Evolutionary conservation across 2,329 filamentous ascomycete genomes (phyloP).

Genomic region (Venturia carpophila): DNA sequence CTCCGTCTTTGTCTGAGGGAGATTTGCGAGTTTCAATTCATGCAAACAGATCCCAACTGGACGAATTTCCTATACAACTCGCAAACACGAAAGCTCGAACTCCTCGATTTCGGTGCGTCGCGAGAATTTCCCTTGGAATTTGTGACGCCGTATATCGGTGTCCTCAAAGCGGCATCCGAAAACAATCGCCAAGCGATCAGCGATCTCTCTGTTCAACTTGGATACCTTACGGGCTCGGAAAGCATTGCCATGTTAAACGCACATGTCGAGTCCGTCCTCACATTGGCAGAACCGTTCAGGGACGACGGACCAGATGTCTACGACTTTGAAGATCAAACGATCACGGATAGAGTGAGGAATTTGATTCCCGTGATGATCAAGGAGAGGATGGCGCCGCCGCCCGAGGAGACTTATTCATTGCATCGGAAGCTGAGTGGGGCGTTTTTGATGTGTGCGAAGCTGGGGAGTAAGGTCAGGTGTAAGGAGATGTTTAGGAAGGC

Average conservation of each 20-base stretch:
- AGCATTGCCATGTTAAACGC: slow-evolving; percentile 80
- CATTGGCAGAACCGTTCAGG: slow-evolving; percentile 83
- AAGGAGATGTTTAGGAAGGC: slow-evolving; percentile 67
- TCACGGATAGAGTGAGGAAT: slow-evolving; percentile 82
- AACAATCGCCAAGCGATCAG: slow-evolving; percentile 56
- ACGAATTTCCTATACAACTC: slow-evolving; percentile 95
- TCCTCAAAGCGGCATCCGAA: slow-evolving; percentile 71
- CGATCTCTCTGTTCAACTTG: slow-evolving; percentile 64
- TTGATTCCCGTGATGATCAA: slow-evolving; percentile 90
- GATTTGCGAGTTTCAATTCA: slow-evolving; percentile 90
- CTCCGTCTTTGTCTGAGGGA: slow-evolving; percentile 86
- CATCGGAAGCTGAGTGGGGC: slow-evolving; percentile 94
- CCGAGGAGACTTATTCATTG: slow-evolving; percentile 93
- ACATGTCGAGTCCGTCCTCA: slow-evolving; percentile 79
- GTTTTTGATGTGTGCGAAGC: slow-evolving; percentile 78
- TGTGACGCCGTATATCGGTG: slow-evolving; percentile 67
- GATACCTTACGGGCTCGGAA: slow-evolving; percentile 89
- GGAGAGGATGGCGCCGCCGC: slow-evolving; percentile 81
- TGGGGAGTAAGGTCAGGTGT: slow-evolving; percentile 77
- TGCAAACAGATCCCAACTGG: slow-evolving; percentile 99
- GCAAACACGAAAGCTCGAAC: slow-evolving; percentile 62
- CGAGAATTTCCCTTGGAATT: slow-evolving; percentile 77
- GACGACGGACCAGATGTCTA: slow-evolving; percentile 70
- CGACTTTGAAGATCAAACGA: slow-evolving; percentile 89
- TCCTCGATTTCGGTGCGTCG: slow-evolving; percentile 92